A percentile compares a stretch with the other conserved stretches of the same genome.
Evolutionary conservation across 2,329 filamentous ascomycete species (phyloP).

Genomic region (Cercospora citrullina): DNA sequence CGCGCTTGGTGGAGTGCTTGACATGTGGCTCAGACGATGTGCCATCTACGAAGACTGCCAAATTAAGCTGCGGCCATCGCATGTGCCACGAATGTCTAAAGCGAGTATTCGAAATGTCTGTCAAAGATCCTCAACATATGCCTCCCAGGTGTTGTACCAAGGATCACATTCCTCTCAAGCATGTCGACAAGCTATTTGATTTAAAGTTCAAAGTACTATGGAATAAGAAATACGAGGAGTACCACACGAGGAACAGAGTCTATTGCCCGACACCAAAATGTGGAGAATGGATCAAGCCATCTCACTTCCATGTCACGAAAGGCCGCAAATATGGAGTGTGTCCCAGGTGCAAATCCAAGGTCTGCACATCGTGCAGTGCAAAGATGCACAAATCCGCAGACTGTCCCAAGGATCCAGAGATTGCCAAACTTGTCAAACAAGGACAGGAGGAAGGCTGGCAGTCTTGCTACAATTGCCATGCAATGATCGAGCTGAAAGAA

Average conservation of each 20-base stretch:
- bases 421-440: slow-evolving; percentile 61
- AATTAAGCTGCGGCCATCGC: slow-evolving; percentile 74
- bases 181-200: slow-evolving; percentile 75
- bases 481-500: slow-evolving; percentile 75
- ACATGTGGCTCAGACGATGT: slow-evolving; percentile 69
- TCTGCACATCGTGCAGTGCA: slow-evolving; percentile 72
- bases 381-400: slow-evolving; percentile 69
- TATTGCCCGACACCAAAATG: slow-evolving; percentile 75
- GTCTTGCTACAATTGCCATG: slow-evolving; percentile 71
- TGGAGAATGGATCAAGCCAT: slow-evolving; percentile 76
- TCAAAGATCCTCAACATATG: slow-evolving; percentile 78
- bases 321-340: slow-evolving; percentile 69
- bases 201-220: slow-evolving; percentile 72
- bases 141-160: slow-evolving; percentile 77
- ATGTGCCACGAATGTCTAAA: slow-evolving; percentile 79
- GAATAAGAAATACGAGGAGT: slow-evolving; percentile 80
- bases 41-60: slow-evolving; percentile 63
- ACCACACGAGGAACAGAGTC: slow-evolving; percentile 69
- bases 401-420: slow-evolving; percentile 71
- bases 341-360: slow-evolving; percentile 67
- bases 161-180: slow-evolving; percentile 70
- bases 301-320: slow-evolving; percentile 58
- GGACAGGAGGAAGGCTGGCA: slow-evolving; percentile 71
- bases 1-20: slow-evolving; percentile 61
- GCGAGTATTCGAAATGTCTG: slow-evolving; percentile 71